Percentiles rank a stretch among this genome's conserved stretches.
phyloP scores from a whole-genome alignment of 2,329 filamentous ascomycete genomes.

The Colletotrichum sidae region DNA sequence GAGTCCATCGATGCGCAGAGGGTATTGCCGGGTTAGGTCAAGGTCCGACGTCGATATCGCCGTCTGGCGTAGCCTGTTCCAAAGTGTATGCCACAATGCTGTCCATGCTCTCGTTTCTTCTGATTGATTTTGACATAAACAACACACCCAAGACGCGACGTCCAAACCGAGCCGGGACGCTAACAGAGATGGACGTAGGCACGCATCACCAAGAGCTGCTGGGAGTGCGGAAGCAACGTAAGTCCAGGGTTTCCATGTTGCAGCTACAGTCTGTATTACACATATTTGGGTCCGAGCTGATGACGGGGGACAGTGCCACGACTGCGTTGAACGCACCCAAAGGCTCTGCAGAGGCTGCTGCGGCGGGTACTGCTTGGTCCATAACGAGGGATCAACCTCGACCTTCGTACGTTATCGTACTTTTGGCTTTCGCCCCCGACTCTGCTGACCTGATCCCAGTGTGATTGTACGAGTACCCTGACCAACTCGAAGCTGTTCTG shows the following conservation, averaged over 20 bases:
- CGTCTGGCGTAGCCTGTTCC: constrained; percentile 17
- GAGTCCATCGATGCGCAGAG: constrained; percentile 61
- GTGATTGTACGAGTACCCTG: constrained; percentile 55
- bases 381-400: constrained; percentile 84
- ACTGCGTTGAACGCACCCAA: constrained; percentile 80
- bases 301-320: constrained; percentile 68
- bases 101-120: constrained; percentile 17
- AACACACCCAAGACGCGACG: background rate
- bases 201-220: constrained; percentile 78
- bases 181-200: constrained; percentile 53
- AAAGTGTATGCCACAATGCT: constrained; percentile 38
- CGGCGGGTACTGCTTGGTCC: constrained; percentile 84
- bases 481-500: background rate
- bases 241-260: constrained; percentile 44
- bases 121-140: no score
- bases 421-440: background rate
- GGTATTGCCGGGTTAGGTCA: constrained; percentile 25
- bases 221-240: constrained; percentile 87
- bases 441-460: constrained; percentile 51
- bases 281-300: constrained; percentile 23
- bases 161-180: background rate
- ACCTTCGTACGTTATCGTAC: constrained; percentile 59
- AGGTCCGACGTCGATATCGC: constrained; percentile 10
- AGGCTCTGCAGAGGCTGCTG: constrained; percentile 78
- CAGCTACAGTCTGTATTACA: background rate